A percentile compares a stretch with the other conserved stretches of the same genome.
Conservation (phyloP, 129 eudicot species). For the Cynara cardunculus region DNA sequence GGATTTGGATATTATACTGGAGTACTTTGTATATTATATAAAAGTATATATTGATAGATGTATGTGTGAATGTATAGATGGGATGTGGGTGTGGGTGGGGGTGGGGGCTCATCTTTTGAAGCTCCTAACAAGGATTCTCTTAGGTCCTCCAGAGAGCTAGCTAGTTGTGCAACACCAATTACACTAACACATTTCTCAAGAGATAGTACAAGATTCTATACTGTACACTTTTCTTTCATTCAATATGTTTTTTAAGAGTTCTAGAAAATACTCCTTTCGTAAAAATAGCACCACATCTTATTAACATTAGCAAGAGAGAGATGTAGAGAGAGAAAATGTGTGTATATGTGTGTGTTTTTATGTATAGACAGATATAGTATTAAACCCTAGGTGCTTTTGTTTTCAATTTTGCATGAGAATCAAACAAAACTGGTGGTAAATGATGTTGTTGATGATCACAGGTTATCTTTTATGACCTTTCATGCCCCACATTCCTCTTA, state of each 20-base stretch:
- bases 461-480: slow-evolving; percentile 30
- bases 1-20: not conserved
- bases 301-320: not conserved
- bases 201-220: slow-evolving; percentile 54
- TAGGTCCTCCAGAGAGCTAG: slow-evolving; percentile 30
- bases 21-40: not conserved
- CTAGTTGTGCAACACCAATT: slow-evolving; percentile 28
- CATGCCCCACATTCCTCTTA: slow-evolving; percentile 41
- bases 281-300: slow-evolving; percentile 6
- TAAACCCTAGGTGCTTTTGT: slow-evolving; percentile 20
- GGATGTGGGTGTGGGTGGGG: slow-evolving; percentile 1
- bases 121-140: slow-evolving; percentile 39
- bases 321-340: not conserved
- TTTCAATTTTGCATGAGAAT: slow-evolving; percentile 34
- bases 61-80: not conserved
- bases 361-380: slow-evolving; percentile 24
- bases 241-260: slow-evolving; percentile 37
- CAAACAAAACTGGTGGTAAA: slow-evolving; percentile 42
- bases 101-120: slow-evolving; percentile 40
- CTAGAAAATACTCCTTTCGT: slow-evolving; percentile 30
- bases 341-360: not conserved
- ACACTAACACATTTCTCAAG: slow-evolving; percentile 43
- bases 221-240: slow-evolving; percentile 31
- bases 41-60: not conserved
- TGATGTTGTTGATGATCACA: slow-evolving; percentile 35